phyloP scores from a whole-genome alignment of 805 yeast species.

The Candida multigemmis region DNA sequence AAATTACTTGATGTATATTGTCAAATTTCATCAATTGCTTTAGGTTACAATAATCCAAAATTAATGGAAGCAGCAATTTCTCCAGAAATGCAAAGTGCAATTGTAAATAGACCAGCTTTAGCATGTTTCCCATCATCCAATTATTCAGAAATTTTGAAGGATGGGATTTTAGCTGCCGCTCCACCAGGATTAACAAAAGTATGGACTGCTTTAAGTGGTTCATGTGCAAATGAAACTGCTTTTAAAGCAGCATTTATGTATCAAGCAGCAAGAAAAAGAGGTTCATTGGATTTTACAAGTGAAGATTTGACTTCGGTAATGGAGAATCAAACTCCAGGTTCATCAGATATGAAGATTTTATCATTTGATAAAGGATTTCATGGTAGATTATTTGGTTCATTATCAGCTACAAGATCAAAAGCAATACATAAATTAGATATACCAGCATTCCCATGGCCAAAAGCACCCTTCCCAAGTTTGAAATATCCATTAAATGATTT shows the following conservation, averaged over 20 bases:
- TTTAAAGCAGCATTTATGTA: constrained; percentile 65
- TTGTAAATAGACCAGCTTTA: constrained; percentile 35
- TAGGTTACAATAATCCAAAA: constrained; percentile 36
- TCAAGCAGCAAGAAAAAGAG: constrained; percentile 48
- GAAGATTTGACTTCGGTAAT: constrained; percentile 41
- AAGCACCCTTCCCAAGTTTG: constrained; percentile 36
- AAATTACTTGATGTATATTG: constrained; percentile 30
- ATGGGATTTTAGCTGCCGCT: constrained; percentile 51
- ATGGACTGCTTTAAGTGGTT: constrained; percentile 61
- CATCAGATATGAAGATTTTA: constrained; percentile 42
- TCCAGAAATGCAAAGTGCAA: constrained; percentile 31
- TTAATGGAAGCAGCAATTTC: constrained; percentile 27
- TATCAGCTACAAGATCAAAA: constrained; percentile 47
- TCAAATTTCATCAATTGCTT: constrained; percentile 34
- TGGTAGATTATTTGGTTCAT: constrained; percentile 48
- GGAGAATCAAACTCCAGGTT: constrained; percentile 44
- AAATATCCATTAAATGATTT: constrained; percentile 30
- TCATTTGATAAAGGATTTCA: constrained; percentile 50
- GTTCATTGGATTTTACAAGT: constrained; percentile 30
- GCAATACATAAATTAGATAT: constrained; percentile 50
- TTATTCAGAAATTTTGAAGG: constrained; percentile 37
- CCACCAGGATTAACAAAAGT: constrained; percentile 52
- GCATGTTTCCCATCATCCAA: constrained; percentile 43
- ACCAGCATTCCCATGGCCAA: constrained; percentile 55
- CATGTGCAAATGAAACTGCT: constrained; percentile 65